These are phyloP conservation scores for Cystofilobasidium ferigula DNA, from an alignment of 768 basidiomycete species.

Conservation along the genomic window DNA sequence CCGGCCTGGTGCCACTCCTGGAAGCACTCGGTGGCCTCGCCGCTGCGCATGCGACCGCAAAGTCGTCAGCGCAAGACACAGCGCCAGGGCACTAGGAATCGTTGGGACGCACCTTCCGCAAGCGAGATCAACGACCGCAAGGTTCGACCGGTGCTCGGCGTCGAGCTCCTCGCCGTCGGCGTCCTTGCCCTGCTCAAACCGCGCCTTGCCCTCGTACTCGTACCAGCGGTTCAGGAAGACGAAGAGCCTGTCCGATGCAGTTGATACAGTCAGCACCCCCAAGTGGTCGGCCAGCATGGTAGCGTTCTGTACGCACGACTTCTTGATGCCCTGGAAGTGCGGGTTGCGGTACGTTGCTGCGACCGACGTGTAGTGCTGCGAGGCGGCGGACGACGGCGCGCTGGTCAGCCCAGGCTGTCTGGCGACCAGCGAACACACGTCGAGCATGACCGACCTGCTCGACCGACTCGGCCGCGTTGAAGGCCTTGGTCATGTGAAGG, in stretches of 20 bases:
- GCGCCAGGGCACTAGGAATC: background rate
- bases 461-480: conserved; percentile 2
- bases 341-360: conserved; percentile 8
- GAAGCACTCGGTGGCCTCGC: conserved; percentile 53
- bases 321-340: conserved; percentile 17
- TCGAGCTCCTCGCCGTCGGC: conserved; percentile 35
- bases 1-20: conserved; percentile 52
- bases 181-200: conserved; percentile 26
- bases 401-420: background rate
- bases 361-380: conserved; percentile 5
- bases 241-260: conserved; percentile 8
- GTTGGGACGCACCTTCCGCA: conserved; percentile 38
- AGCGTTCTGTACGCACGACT: conserved; percentile 7
- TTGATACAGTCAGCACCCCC: background rate
- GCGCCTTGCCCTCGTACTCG: conserved; percentile 37
- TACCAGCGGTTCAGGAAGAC: conserved; percentile 37
- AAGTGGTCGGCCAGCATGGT: background rate
- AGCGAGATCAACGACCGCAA: conserved; percentile 53
- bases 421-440: background rate
- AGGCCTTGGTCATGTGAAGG: conserved; percentile 6
- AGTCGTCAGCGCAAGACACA: too few species aligned
- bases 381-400: too few species aligned
- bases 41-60: conserved; percentile 40
- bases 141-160: conserved; percentile 20
- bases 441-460: too few species aligned